Base-by-base conservation (phyloP, 225 moss, liverwort and hornwort species). In the Pseudoscleropodium purum region DNA sequence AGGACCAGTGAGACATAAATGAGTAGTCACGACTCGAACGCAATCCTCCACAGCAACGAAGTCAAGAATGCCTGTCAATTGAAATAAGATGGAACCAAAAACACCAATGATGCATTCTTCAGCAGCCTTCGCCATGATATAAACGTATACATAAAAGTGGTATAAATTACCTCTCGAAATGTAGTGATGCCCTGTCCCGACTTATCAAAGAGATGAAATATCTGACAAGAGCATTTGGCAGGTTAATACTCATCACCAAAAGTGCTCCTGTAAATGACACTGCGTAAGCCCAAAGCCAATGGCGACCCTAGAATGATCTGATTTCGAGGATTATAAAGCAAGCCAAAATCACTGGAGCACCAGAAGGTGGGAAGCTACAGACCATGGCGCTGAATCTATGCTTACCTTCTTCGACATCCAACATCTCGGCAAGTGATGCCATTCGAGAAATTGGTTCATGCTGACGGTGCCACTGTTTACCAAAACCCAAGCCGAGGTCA, bases 331-430 rank as follows among this genome's bases (percentile, higher is more conserved):
- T 60, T 34, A 31, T 19, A 79, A 70, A 34, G 65, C 79, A 78
- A 89, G 33, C 25, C 17, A 39, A n/a, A 82, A 68, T 90, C 72
- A 51, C 73, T n/a, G 78, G 76, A 51, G 82, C 85, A 62, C 45
- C 76, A 66, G 47, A 63, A 80, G 80, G 29, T 80, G 80, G 7
- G 59, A 39, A 18, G 39, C 18, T 80, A 80, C 59, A 80, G 80
- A 18, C 79, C 39, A 18, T 63, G 61, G 37, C 47, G 47, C 72
- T 75, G 51, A 89, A 64, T 19, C 57, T 80, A 41, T 60, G 52
- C 31, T 86, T 68, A 98, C 97, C 97, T 97, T 92, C 90, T 96
- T 96, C 62, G 96, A 96, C 78, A 98, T 96, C 81, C 92, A 91
- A 84, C 95, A 94, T 78, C 88, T 93, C 39, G 97, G 97, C 86